These are phyloP conservation scores for Aphanomyces euteiches DNA, from an alignment of 352 stramenopile genomes.

Conservation along the genomic window DNA sequence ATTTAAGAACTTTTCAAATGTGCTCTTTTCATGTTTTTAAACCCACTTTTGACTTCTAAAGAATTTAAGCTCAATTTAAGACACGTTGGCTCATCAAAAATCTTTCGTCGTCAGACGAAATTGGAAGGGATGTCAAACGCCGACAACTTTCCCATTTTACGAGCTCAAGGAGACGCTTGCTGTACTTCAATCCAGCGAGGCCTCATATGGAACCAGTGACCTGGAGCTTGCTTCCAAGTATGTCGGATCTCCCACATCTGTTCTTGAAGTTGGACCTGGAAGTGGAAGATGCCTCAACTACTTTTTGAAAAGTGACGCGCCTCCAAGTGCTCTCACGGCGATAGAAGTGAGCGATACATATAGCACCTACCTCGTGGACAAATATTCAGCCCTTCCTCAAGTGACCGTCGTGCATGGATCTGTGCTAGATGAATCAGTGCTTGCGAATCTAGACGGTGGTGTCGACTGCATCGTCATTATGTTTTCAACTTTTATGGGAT, in stretches of 20 bases:
- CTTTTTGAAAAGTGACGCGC: not conserved
- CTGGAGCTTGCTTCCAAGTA: not conserved
- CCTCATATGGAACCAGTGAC: not conserved
- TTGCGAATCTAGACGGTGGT: not conserved
- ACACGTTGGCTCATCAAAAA: no score
- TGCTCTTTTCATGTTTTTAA: no score
- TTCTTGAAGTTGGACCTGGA: slow-evolving; percentile 4
- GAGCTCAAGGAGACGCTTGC: no score
- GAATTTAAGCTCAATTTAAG: no score
- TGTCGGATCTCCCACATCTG: not conserved
- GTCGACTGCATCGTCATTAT: not conserved
- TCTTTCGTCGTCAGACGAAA: no score
- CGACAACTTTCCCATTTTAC: not conserved
- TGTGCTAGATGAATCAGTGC: not conserved
- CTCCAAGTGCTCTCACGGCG: not conserved
- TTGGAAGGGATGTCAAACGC: not conserved
- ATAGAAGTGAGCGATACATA: slow-evolving; percentile 9
- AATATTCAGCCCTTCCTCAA: not conserved
- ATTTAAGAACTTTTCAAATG: no score
- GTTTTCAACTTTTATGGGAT: not conserved
- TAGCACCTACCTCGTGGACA: not conserved
- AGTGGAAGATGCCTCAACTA: not conserved
- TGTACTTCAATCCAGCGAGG: not conserved
- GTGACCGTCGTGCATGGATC: slow-evolving; percentile 4
- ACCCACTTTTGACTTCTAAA: no score